Conservation (phyloP, 805 yeast genomes). For the Kodamaea sagamina region DNA sequence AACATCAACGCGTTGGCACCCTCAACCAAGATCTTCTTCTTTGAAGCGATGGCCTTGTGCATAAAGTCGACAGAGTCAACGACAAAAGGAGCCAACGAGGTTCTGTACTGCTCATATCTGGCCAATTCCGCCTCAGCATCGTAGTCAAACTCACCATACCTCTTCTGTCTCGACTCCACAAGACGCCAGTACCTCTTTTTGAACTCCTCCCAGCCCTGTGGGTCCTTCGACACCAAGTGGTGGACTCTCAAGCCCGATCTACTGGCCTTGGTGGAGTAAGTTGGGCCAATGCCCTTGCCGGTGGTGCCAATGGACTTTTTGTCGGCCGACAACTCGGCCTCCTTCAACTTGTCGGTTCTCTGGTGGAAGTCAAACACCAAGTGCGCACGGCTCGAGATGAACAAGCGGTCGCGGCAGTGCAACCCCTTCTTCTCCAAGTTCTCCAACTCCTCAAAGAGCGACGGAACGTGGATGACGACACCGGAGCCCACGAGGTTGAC, state of each 20-base stretch:
- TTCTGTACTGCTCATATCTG: slow-evolving; percentile 73
- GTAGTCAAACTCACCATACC: slow-evolving; percentile 92
- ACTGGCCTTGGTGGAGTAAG: slow-evolving; percentile 94
- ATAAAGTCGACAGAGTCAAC: slow-evolving; percentile 88
- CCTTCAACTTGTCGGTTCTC: slow-evolving; percentile 92
- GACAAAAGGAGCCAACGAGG: slow-evolving; percentile 81
- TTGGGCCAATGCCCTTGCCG: slow-evolving; percentile 98
- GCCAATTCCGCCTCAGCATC: slow-evolving; percentile 80
- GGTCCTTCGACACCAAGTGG: slow-evolving; percentile 87
- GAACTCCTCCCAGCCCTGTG: slow-evolving; percentile 92
- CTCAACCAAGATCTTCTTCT: slow-evolving; percentile 89
- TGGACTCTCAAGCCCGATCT: slow-evolving; percentile 97
- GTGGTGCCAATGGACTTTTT: slow-evolving; percentile 95
- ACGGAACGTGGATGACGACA: slow-evolving; percentile 93
- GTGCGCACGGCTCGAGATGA: slow-evolving; percentile 91
- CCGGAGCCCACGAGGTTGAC: slow-evolving; percentile 91
- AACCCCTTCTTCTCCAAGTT: slow-evolving; percentile 82
- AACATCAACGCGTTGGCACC: slow-evolving; percentile 99
- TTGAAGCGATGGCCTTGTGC: slow-evolving; percentile 70
- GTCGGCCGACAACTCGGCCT: slow-evolving; percentile 77
- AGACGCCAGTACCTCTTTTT: slow-evolving; percentile 74
- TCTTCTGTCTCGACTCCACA: slow-evolving; percentile 75
- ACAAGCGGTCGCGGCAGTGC: slow-evolving; percentile 71
- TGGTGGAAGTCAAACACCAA: slow-evolving; percentile 98
- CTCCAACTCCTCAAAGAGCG: slow-evolving; percentile 84